Evolutionary conservation across 2,329 filamentous ascomycete genomes (phyloP).

Genomic region (Ophiostoma ulmi): DNA sequence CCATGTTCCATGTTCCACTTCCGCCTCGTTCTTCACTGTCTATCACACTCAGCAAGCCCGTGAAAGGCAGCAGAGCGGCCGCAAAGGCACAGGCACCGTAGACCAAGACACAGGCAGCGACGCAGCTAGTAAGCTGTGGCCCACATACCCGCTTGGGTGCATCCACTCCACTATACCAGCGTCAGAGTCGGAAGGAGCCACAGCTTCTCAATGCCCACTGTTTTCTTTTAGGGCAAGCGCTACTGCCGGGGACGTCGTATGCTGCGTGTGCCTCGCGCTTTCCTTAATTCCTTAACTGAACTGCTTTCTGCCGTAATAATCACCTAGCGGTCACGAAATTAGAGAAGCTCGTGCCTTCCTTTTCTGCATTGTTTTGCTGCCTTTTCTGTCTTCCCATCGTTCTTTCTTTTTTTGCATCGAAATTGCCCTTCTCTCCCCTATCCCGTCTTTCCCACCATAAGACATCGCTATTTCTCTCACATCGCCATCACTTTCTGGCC

Average conservation of each 20-base stretch:
- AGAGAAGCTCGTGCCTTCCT: neutral
- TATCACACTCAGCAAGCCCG: neutral
- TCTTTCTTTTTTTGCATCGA: neutral
- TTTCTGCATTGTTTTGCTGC: neutral
- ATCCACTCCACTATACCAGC: conserved; percentile 19
- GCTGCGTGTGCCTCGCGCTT: conserved; percentile 19
- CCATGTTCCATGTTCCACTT: neutral
- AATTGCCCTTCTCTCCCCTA: neutral
- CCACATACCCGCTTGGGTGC: conserved; percentile 9
- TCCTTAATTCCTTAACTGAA: neutral
- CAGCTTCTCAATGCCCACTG: conserved; percentile 14
- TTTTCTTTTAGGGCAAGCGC: conserved; percentile 17
- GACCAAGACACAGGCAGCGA: neutral
- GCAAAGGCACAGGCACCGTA: neutral
- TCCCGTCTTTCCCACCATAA: neutral
- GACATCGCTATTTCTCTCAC: neutral
- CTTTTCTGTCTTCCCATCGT: neutral
- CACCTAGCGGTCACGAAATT: conserved; percentile 7
- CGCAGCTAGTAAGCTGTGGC: conserved; percentile 7
- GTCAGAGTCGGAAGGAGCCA: conserved; percentile 18
- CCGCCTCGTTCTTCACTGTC: neutral
- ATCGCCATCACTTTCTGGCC: neutral
- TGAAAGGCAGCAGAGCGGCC: neutral
- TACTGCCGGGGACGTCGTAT: conserved; percentile 19
- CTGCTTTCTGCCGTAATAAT: conserved; percentile 15